These are phyloP conservation scores for Astrothelium macrocarpum DNA, from an alignment of 495 filamentous ascomycete species.

Conservation along the genomic window DNA sequence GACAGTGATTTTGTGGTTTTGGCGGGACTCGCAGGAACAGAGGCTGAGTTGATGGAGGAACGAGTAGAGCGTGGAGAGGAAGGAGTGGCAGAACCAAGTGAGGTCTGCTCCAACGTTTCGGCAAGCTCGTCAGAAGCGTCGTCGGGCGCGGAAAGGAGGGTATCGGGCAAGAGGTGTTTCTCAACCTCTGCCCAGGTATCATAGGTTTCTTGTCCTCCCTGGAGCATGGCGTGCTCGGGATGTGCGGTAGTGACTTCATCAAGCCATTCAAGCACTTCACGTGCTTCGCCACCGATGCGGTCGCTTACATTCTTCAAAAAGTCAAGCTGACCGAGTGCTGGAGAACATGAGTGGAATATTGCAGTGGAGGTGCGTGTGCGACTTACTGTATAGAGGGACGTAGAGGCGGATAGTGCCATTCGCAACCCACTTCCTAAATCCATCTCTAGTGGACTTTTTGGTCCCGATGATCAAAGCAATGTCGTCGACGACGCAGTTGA, in stretches of 20 bases:
- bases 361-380: neutral
- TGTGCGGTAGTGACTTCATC: conserved; percentile 51
- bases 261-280: conserved; percentile 55
- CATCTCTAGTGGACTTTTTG: conserved; percentile 41
- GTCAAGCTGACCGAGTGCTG: conserved; percentile 47
- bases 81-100: conserved; percentile 36
- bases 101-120: conserved; percentile 36
- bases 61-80: conserved; percentile 40
- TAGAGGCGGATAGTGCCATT: conserved; percentile 55
- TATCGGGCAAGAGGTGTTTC: conserved; percentile 42
- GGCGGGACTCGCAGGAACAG: conserved; percentile 38
- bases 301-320: conserved; percentile 49
- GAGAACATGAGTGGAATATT: neutral
- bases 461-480: conserved; percentile 60
- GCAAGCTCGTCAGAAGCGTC: conserved; percentile 37
- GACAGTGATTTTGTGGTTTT: conserved; percentile 32
- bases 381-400: conserved; percentile 60
- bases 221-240: conserved; percentile 38
- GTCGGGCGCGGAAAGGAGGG: conserved; percentile 27
- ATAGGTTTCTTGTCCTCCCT: conserved; percentile 51
- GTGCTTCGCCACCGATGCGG: conserved; percentile 49
- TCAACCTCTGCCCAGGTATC: conserved; percentile 53
- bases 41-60: conserved; percentile 21
- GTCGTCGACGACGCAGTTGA: conserved; percentile 68
- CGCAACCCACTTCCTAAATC: conserved; percentile 57